Evolutionary conservation across 352 stramenopile genomes (phyloP), one percentile per base, ranked within the genome.

Genomic region (Phytopythium boreale): DNA sequence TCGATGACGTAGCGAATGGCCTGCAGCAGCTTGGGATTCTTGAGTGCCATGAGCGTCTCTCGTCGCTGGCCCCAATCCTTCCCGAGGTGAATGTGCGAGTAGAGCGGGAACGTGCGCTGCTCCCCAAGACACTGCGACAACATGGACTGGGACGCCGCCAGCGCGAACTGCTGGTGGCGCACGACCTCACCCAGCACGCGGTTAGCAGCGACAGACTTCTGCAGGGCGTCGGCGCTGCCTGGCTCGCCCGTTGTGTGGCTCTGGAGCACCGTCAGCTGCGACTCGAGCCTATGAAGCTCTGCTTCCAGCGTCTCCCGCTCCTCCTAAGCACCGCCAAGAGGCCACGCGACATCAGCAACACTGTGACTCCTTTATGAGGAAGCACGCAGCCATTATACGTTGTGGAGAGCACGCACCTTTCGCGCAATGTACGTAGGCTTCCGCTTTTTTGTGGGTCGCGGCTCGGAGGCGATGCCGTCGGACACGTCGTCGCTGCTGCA

Each of bases 261-360:
- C 49, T 70, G 66, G 12, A 82, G 65, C 26, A 78, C 70, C 37
- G 61, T 61, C 60, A 82, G 69, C 61, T 82, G 72, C 46, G 65
- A 68, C 66, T 72, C 58, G 4, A 82, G 49, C 2, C 51, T 39
- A 15, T 64, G 57, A 34, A 75, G 68, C 26, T 80, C 69, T 47
- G 78, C 64, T 56, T 61, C 31, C 37, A 61, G 15, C 36, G 22
- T 17, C 12, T 43, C 51, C 27, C 10, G 7, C 27, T 58, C 51
- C 14, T 43, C 31, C 51, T 43, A 9, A 34, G 12, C 47, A 20
- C 12, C 24, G 14, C 24, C 22, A 19, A 15, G 0, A 9, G 15
- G 1, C 27, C 12, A 4, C 17, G 20, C 8, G 29, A 8, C 27
- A 29, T 44, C 7, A 43, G 19, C 39, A 34, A 17, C n/a, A 17